Evolutionary conservation across 768 basidiomycete genomes (phyloP).

Genomic region (Tulasnella sp.): DNA sequence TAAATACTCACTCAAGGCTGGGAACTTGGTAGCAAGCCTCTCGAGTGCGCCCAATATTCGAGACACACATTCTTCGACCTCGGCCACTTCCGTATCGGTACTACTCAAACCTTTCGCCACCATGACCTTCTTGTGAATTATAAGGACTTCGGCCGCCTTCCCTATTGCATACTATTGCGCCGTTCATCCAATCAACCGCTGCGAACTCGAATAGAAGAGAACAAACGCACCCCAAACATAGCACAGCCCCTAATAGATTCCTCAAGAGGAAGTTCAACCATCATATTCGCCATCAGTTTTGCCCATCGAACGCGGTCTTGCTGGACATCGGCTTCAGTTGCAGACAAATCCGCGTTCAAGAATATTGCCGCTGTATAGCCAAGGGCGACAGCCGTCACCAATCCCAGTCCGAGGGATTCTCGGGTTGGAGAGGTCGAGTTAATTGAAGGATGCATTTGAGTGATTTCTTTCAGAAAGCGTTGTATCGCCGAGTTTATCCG

Average conservation of each 20-base stretch:
- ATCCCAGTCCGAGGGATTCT: background rate
- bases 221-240: background rate
- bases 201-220: background rate
- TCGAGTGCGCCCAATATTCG: background rate
- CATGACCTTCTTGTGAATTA: background rate
- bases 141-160: background rate
- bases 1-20: background rate
- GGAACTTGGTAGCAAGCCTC: background rate
- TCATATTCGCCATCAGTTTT: background rate
- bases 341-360: background rate
- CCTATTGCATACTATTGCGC: background rate
- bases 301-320: background rate
- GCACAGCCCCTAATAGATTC: background rate
- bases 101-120: background rate
- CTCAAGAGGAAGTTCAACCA: background rate
- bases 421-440: background rate
- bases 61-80: background rate
- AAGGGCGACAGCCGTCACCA: background rate
- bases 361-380: background rate
- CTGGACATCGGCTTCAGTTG: background rate
- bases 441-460: background rate
- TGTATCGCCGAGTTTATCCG: background rate
- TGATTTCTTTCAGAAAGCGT: background rate
- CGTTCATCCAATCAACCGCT: background rate
- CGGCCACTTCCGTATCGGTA: background rate